Evolutionary conservation across 495 filamentous ascomycete genomes (phyloP).

Genomic region (Podospora sp.): DNA sequence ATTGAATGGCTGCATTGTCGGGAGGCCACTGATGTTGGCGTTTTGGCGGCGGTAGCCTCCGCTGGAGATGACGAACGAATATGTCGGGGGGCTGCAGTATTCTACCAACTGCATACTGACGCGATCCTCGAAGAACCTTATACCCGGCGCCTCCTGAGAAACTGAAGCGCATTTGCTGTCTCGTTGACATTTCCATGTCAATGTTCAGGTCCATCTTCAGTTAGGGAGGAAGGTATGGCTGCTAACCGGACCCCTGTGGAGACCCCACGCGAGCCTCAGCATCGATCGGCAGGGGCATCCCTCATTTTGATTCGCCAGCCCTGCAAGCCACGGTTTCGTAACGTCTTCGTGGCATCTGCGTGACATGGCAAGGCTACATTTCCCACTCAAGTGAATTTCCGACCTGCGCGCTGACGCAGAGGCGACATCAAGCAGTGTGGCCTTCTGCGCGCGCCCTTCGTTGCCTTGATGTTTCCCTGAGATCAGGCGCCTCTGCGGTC

Average conservation of each 20-base stretch:
- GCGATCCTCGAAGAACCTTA: too few relatives aligned
- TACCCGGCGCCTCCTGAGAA: too few relatives aligned
- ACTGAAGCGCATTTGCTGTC: too few relatives aligned
- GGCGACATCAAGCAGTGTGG: neutral
- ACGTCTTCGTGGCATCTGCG: slow-evolving; percentile 28
- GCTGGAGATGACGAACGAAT: too few relatives aligned
- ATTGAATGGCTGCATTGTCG: too few relatives aligned
- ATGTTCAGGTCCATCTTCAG: neutral
- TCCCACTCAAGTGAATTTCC: neutral
- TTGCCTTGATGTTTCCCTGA: neutral
- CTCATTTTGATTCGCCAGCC: slow-evolving; percentile 32
- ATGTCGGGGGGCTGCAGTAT: too few relatives aligned
- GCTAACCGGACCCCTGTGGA: neutral
- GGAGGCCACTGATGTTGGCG: too few relatives aligned
- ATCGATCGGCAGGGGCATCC: slow-evolving; percentile 6
- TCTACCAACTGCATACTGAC: too few relatives aligned
- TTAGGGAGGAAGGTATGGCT: neutral
- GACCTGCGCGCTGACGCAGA: neutral
- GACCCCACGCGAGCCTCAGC: neutral
- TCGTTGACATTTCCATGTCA: too few relatives aligned
- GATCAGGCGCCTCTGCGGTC: slow-evolving; percentile 15
- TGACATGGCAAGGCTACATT: neutral
- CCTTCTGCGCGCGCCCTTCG: neutral
- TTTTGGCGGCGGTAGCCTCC: too few relatives aligned
- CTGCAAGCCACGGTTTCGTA: slow-evolving; percentile 28